Percentiles rank a stretch among this genome's conserved stretches.
Conservation (phyloP, 2,329 filamentous ascomycete genomes). For the Colletotrichum gigasporum region DNA sequence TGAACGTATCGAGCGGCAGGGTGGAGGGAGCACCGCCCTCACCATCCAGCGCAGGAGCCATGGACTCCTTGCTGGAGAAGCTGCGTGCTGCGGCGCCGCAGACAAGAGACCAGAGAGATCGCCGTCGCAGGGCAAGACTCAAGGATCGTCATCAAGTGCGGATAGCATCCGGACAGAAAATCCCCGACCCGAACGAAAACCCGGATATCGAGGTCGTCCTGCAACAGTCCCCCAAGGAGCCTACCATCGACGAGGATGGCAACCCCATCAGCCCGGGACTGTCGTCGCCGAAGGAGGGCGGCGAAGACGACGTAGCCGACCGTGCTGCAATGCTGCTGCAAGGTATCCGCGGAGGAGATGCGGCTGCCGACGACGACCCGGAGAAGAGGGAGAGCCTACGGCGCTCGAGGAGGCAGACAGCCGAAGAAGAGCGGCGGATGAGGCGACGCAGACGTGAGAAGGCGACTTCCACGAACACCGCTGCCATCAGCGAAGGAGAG, state of each 20-base stretch:
- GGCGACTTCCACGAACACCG: constrained; percentile 49
- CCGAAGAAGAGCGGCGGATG: constrained; percentile 79
- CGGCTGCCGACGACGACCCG: constrained; percentile 59
- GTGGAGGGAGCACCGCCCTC: constrained; percentile 63
- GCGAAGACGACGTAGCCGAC: constrained; percentile 81
- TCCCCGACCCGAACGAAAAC: constrained; percentile 77
- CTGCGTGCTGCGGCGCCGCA: constrained; percentile 92
- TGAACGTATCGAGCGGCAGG: constrained; percentile 60
- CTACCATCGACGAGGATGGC: constrained; percentile 57
- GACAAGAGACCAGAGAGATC: constrained; percentile 87
- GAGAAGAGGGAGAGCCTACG: constrained; percentile 70
- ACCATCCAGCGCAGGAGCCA: constrained; percentile 83
- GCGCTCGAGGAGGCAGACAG: constrained; percentile 71
- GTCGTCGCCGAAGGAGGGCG: constrained; percentile 53
- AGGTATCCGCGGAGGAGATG: constrained; percentile 77
- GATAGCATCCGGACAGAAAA: constrained; percentile 86
- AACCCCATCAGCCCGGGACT: constrained; percentile 61
- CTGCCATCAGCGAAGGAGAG: constrained; percentile 33
- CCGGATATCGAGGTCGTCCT: constrained; percentile 60
- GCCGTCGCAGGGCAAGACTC: constrained; percentile 84
- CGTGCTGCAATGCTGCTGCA: constrained; percentile 85
- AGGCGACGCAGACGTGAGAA: constrained; percentile 74
- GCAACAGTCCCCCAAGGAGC: constrained; percentile 45
- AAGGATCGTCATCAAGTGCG: constrained; percentile 93
- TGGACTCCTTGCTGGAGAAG: constrained; percentile 96